These are phyloP conservation scores for Xylaria arbuscula DNA, from an alignment of 2,329 filamentous ascomycete species.

Conservation along the genomic window DNA sequence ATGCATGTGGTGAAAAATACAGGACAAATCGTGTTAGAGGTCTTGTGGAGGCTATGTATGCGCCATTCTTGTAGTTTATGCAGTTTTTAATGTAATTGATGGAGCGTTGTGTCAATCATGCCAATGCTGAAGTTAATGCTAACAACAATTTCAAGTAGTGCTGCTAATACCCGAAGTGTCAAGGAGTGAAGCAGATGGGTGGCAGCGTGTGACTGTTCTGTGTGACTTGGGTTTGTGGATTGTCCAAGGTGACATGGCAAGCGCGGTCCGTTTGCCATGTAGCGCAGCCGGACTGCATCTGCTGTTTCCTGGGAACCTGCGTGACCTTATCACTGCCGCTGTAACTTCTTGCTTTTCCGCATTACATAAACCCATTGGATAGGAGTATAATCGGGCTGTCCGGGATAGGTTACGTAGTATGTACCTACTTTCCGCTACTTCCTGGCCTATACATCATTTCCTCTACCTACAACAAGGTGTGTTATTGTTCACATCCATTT, in stretches of 20 bases:
- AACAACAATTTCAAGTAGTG: not conserved
- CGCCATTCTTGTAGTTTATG: not conserved
- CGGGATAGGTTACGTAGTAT: not conserved
- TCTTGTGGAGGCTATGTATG: not conserved
- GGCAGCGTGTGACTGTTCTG: constrained; percentile 22
- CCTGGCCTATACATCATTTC: not conserved
- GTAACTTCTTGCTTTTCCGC: not conserved
- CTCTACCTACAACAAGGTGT: not conserved
- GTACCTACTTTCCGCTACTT: not conserved
- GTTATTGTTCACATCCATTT: not conserved
- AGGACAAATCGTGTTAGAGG: not conserved
- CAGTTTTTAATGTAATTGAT: not conserved
- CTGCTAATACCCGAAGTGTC: constrained; percentile 12
- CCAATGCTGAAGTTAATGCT: no score
- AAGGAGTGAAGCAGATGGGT: not conserved
- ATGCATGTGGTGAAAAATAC: not conserved
- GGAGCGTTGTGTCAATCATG: not conserved
- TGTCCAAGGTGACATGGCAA: constrained; percentile 14
- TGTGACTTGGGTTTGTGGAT: constrained; percentile 18
- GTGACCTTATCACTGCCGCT: constrained; percentile 13
- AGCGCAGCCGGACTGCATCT: not conserved
- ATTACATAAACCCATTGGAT: not conserved
- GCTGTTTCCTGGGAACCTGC: constrained; percentile 15
- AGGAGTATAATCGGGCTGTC: not conserved
- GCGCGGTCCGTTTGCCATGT: constrained; percentile 25